These are phyloP conservation scores for Podospora pseudopauciseta DNA, from an alignment of 495 filamentous ascomycete genomes.

Conservation along the genomic window DNA sequence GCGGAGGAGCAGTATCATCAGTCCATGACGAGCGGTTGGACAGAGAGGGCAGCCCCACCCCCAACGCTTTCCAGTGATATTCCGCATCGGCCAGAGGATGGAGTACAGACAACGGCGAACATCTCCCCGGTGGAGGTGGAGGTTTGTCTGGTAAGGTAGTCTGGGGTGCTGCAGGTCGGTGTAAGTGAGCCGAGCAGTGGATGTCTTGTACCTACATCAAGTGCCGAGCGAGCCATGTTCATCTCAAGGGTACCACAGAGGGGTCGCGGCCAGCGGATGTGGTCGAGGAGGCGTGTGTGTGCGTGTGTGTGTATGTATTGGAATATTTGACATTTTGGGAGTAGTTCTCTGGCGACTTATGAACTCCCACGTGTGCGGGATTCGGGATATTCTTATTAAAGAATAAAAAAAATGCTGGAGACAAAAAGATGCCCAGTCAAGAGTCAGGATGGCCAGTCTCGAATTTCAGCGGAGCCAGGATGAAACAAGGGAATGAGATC, in stretches of 20 bases:
- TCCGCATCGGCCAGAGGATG: background rate
- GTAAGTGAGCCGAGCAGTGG: background rate
- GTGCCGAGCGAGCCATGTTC: background rate
- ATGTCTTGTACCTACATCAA: background rate
- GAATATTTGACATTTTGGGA: background rate
- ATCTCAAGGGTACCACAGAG: background rate
- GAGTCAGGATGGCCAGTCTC: background rate
- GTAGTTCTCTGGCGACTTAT: background rate
- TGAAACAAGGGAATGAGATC: slow-evolving; percentile 16
- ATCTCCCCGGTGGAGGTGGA: background rate
- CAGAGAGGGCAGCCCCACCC: background rate
- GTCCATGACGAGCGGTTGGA: background rate
- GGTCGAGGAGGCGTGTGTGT: background rate
- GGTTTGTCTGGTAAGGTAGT: background rate
- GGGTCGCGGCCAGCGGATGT: background rate
- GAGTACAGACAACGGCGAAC: background rate
- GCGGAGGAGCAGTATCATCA: background rate
- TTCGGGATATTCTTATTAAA: background rate
- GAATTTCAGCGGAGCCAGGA: slow-evolving; percentile 4
- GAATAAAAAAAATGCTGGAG: background rate
- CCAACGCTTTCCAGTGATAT: background rate
- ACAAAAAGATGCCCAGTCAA: background rate
- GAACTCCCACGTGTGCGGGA: background rate
- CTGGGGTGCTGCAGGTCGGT: background rate
- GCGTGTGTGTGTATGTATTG: background rate